These are phyloP conservation scores for Aureobasidium subglaciale DNA, from an alignment of 2,329 filamentous ascomycete genomes.

Conservation along the genomic window DNA sequence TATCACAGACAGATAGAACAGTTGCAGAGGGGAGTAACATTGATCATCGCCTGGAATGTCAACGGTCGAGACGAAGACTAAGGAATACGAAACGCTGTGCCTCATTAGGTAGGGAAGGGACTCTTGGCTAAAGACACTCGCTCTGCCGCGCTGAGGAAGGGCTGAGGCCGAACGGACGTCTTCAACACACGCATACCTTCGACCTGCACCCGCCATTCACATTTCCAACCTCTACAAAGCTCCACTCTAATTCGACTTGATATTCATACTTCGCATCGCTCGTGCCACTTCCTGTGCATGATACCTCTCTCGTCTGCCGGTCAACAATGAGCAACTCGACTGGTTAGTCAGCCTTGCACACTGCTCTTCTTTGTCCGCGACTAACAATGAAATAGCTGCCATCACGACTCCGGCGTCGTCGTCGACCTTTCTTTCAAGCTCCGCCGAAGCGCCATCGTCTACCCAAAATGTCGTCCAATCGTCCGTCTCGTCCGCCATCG, in stretches of 20 bases:
- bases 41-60: conserved; percentile 1
- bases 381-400: conserved; percentile 6
- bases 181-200: background rate
- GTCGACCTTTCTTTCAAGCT: conserved; percentile 3
- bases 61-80: too few relatives aligned
- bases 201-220: background rate
- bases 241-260: background rate
- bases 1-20: background rate
- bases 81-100: background rate
- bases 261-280: background rate
- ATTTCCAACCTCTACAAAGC: background rate
- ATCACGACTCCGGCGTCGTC: conserved; percentile 3
- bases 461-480: conserved; percentile 11
- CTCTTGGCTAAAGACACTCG: background rate
- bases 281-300: background rate
- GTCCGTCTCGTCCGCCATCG: conserved; percentile 17
- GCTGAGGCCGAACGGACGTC: background rate
- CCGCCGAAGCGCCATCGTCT: conserved; percentile 3
- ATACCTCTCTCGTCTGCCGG: background rate
- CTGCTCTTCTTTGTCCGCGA: background rate
- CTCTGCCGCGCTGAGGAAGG: conserved; percentile 3
- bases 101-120: background rate
- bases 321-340: conserved; percentile 19
- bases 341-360: conserved; percentile 10
- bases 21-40: background rate